A percentile compares a stretch with the other conserved stretches of the same genome.
Conservation (phyloP, 208 protist genomes). For the Lotmaria passim region DNA sequence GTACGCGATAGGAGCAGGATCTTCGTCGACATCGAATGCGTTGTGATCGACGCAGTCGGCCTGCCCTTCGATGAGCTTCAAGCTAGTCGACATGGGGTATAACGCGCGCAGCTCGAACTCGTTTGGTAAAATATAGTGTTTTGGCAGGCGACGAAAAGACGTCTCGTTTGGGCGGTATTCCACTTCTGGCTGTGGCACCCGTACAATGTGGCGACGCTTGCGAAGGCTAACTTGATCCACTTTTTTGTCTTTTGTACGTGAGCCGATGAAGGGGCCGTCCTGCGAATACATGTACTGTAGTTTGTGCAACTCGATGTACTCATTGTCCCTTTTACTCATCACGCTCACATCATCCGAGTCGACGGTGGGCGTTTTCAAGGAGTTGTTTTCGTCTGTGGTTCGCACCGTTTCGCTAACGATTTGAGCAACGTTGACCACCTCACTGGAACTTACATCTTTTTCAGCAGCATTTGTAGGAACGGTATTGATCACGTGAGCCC, state of each 20-base stretch:
- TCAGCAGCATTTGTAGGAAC: not conserved
- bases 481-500: not conserved
- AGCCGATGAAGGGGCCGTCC: slow-evolving; percentile 82
- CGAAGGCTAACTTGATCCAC: slow-evolving; percentile 49
- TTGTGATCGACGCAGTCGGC: slow-evolving; percentile 83
- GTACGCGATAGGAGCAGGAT: slow-evolving; percentile 72
- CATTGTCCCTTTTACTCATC: slow-evolving; percentile 50
- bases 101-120: slow-evolving; percentile 83
- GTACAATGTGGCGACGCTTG: slow-evolving; percentile 58
- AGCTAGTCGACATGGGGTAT: slow-evolving; percentile 77
- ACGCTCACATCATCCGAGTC: slow-evolving; percentile 48
- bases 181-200: slow-evolving; percentile 75
- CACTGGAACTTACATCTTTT: not conserved
- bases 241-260: slow-evolving; percentile 57
- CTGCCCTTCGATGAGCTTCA: slow-evolving; percentile 70
- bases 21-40: slow-evolving; percentile 69
- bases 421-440: slow-evolving; percentile 39
- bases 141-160: slow-evolving; percentile 79
- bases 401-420: slow-evolving; percentile 54
- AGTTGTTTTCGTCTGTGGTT: slow-evolving; percentile 2
- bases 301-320: slow-evolving; percentile 64
- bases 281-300: slow-evolving; percentile 83
- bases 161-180: slow-evolving; percentile 79
- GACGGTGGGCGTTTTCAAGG: slow-evolving; percentile 32
- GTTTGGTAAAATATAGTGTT: slow-evolving; percentile 73